A percentile compares a stretch with the other conserved stretches of the same genome.
phyloP scores from a whole-genome alignment of 2,329 filamentous ascomycete genomes.

The Ceratocystis harringtonii region DNA sequence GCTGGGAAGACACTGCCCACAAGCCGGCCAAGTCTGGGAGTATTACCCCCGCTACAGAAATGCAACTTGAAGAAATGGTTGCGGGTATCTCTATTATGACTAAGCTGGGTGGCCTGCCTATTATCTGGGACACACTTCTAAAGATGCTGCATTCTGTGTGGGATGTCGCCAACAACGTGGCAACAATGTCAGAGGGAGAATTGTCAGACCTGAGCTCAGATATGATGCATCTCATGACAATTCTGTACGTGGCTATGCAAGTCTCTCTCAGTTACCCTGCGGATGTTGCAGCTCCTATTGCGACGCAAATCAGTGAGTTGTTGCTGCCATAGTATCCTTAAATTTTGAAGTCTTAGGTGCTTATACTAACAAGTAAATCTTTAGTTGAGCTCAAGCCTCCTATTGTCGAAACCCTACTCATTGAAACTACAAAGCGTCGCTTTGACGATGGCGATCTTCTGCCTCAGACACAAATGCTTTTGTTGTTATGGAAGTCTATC shows the following conservation, averaged over 20 bases:
- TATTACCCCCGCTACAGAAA: slow-evolving; percentile 37
- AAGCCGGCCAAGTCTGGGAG: slow-evolving; percentile 27
- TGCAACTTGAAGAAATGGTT: slow-evolving; percentile 45
- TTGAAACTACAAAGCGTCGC: slow-evolving; percentile 50
- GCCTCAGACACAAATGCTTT: slow-evolving; percentile 55
- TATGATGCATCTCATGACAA: slow-evolving; percentile 47
- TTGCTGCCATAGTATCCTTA: neutral
- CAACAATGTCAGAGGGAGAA: slow-evolving; percentile 12
- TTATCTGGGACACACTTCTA: slow-evolving; percentile 37
- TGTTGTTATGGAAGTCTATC: slow-evolving; percentile 85
- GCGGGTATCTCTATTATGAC: slow-evolving; percentile 37
- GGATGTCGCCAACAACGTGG: slow-evolving; percentile 24
- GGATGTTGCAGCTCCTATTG: slow-evolving; percentile 32
- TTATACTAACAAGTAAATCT: slow-evolving; percentile 18
- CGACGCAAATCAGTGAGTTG: slow-evolving; percentile 36
- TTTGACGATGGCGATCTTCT: slow-evolving; percentile 54
- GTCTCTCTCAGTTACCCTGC: slow-evolving; percentile 36
- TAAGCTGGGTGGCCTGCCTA: slow-evolving; percentile 26
- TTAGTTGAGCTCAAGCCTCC: slow-evolving; percentile 47
- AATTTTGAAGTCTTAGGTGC: too few species aligned
- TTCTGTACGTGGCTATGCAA: slow-evolving; percentile 47
- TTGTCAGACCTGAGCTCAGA: slow-evolving; percentile 41
- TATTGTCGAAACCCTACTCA: slow-evolving; percentile 57
- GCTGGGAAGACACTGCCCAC: slow-evolving; percentile 55
- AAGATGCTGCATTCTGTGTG: slow-evolving; percentile 34